Conservation (phyloP, 179 eudicot species). For the Beta macrorhiza region DNA sequence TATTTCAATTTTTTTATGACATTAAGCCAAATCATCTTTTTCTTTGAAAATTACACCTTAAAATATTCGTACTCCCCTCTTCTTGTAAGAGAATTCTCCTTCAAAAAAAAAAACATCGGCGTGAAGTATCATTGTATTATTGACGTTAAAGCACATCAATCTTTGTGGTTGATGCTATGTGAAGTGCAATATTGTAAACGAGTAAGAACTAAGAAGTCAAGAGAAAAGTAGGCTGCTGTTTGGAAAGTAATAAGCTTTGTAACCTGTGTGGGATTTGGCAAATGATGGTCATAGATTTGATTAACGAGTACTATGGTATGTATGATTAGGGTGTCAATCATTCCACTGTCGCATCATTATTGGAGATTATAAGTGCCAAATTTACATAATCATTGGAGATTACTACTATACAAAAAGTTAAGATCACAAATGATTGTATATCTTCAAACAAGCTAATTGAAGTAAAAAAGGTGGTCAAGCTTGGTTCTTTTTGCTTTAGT, state of each 20-base stretch:
- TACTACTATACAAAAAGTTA: background rate
- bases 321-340: slow-evolving; percentile 10
- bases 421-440: background rate
- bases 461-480: slow-evolving; percentile 3
- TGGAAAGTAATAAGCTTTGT: background rate
- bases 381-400: background rate
- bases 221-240: background rate
- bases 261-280: background rate
- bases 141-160: no score
- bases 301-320: slow-evolving; percentile 10
- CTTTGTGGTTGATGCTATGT: no score
- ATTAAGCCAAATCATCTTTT: no score
- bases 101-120: no score
- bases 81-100: no score
- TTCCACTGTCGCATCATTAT: background rate
- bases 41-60: no score
- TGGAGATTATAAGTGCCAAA: slow-evolving; percentile 9
- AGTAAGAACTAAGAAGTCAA: background rate
- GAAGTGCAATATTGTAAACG: no score
- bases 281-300: slow-evolving; percentile 12
- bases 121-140: no score
- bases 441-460: background rate
- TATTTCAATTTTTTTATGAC: no score
- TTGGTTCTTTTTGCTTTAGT: background rate
- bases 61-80: no score